These are phyloP conservation scores for Pascua sp. DNA, from an alignment of 1,284 basidiomycete genomes.

Conservation along the genomic window DNA sequence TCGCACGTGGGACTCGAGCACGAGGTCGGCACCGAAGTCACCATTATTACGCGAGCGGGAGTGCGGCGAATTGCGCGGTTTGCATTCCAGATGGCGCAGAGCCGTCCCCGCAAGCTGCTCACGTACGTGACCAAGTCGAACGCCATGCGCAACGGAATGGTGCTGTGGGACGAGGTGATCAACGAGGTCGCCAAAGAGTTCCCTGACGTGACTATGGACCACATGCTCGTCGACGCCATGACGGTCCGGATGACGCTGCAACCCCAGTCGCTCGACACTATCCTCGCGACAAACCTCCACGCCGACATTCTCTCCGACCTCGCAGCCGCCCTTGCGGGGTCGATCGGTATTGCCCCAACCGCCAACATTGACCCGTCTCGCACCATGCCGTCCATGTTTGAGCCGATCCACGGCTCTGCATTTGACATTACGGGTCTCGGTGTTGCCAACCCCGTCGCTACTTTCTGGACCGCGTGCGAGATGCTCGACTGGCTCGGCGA, in stretches of 20 bases:
- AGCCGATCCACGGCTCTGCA: conserved; percentile 80
- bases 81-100: conserved; percentile 57
- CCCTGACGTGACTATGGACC: conserved; percentile 77
- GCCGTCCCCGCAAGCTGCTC: conserved; percentile 53
- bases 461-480: conserved; percentile 86
- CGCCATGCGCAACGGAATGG: conserved; percentile 79
- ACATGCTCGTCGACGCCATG: conserved; percentile 95
- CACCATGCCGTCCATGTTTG: conserved; percentile 77
- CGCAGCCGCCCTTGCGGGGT: conserved; percentile 97
- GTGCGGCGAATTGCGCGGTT: conserved; percentile 38
- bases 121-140: conserved; percentile 81
- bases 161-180: conserved; percentile 91
- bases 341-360: conserved; percentile 90
- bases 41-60: no score
- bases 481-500: conserved; percentile 57
- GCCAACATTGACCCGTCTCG: conserved; percentile 74
- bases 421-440: conserved; percentile 78
- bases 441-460: conserved; percentile 85
- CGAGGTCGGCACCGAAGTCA: no score
- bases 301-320: conserved; percentile 96
- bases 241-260: conserved; percentile 72
- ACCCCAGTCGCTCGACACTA: conserved; percentile 89
- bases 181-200: conserved; percentile 77
- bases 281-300: conserved; percentile 89
- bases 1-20: no score